These are phyloP conservation scores for Annulohypoxylon truncatum DNA, from an alignment of 2,329 filamentous ascomycete genomes.

Conservation along the genomic window DNA sequence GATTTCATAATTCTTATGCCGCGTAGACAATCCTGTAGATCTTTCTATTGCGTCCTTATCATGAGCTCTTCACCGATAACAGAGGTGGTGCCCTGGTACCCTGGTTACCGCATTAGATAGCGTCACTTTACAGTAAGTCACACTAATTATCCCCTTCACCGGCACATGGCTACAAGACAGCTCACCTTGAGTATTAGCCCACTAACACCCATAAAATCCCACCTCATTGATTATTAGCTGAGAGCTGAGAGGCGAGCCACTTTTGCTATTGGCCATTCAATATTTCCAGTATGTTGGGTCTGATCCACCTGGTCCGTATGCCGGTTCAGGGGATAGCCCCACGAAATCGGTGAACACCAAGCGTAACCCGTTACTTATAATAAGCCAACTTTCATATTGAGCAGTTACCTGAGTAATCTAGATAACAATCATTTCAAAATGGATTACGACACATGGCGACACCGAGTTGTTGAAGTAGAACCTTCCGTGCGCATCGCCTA, in stretches of 20 bases:
- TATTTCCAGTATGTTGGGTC: neutral
- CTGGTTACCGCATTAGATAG: neutral
- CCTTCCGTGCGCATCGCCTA: slow-evolving; percentile 36
- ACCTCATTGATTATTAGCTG: neutral
- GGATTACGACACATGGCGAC: slow-evolving; percentile 28
- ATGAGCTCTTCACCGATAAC: neutral
- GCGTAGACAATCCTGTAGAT: neutral
- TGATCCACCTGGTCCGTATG: neutral
- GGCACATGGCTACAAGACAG: neutral
- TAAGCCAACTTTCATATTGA: neutral
- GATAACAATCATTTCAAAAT: slow-evolving; percentile 6
- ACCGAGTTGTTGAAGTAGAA: slow-evolving; percentile 29
- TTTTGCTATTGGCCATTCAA: neutral
- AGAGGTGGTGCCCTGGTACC: neutral
- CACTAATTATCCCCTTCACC: neutral
- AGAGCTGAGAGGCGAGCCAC: neutral
- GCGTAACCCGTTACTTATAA: neutral
- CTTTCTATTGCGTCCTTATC: neutral
- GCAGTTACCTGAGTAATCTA: neutral
- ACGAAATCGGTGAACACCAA: neutral
- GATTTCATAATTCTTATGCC: neutral
- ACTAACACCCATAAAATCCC: neutral
- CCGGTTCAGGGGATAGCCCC: neutral
- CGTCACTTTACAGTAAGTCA: neutral
- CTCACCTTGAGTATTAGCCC: neutral